Evolutionary conservation across 2,329 filamentous ascomycete genomes (phyloP).

Genomic region (Chaetothyriales sp.): DNA sequence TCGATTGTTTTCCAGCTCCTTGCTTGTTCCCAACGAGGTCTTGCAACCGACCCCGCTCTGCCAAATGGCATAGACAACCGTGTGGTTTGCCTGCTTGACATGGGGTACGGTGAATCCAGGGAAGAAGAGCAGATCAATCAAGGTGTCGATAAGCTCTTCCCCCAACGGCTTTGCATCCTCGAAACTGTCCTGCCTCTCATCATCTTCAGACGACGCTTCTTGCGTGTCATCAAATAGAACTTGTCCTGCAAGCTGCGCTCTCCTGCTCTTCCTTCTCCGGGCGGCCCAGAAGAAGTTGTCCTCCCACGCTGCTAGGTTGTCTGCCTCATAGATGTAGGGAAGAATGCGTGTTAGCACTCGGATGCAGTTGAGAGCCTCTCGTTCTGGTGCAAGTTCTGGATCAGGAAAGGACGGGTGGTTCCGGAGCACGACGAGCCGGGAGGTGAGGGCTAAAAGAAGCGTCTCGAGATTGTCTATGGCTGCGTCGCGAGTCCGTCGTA

Average conservation of each 20-base stretch:
- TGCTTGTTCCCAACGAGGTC: constrained; percentile 70
- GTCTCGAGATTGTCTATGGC: constrained; percentile 82
- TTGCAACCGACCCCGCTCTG: constrained; percentile 96
- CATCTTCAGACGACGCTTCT: constrained; percentile 28
- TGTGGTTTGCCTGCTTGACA: constrained; percentile 54
- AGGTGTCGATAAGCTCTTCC: constrained; percentile 80
- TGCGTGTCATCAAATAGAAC: constrained; percentile 70
- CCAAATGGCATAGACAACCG: constrained; percentile 91
- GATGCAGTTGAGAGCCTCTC: constrained; percentile 88
- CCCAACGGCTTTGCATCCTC: constrained; percentile 76
- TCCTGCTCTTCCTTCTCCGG: constrained; percentile 56
- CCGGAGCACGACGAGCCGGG: constrained; percentile 63
- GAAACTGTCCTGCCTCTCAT: constrained; percentile 35
- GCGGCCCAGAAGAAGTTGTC: constrained; percentile 82
- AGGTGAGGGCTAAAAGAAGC: constrained; percentile 67
- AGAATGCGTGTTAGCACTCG: constrained; percentile 76
- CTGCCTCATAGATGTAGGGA: constrained; percentile 83
- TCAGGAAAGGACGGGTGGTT: constrained; percentile 87
- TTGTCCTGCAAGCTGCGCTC: constrained; percentile 51
- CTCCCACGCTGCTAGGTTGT: constrained; percentile 71
- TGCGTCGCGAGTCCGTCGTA: constrained; percentile 72
- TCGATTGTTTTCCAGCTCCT: constrained; percentile 83
- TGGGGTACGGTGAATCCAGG: constrained; percentile 73
- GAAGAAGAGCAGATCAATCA: constrained; percentile 83
- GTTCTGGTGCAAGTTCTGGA: constrained; percentile 63